phyloP scores from a whole-genome alignment of 441 rosid species.

The Syzygium malaccense region DNA sequence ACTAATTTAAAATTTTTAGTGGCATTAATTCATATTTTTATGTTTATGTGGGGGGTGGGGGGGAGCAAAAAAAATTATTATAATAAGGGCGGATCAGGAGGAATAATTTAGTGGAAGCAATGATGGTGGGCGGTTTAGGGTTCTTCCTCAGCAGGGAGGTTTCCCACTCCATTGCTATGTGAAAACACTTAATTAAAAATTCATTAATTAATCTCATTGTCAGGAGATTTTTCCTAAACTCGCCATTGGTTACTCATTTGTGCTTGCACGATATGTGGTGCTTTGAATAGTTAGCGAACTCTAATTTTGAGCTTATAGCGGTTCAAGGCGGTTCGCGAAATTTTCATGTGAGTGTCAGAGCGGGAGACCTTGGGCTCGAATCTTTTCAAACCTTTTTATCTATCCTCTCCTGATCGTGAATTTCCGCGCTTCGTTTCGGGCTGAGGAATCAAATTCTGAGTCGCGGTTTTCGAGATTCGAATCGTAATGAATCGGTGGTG shows the following conservation, averaged over 20 bases:
- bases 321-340: accelerated
- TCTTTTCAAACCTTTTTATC: accelerated
- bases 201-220: neutral
- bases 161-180: neutral
- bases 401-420: neutral
- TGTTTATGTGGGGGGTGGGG: too few relatives aligned
- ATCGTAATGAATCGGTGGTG: neutral
- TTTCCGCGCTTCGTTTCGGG: neutral
- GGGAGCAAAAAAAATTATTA: neutral
- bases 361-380: accelerated
- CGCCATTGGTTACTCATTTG: neutral
- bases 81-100: neutral
- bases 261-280: neutral
- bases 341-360: accelerated
- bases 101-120: neutral
- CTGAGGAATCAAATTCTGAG: neutral
- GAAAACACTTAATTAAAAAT: neutral
- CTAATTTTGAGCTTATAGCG: too few relatives aligned
- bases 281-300: neutral
- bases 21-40: neutral
- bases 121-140: neutral
- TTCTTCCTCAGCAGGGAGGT: neutral
- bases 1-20: too few relatives aligned
- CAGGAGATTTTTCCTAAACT: neutral
- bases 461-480: too few relatives aligned